Evolutionary conservation across 2,329 filamentous ascomycete genomes (phyloP), one percentile per base, ranked within the genome.

Genomic region (Mycocentrospora acerina): DNA sequence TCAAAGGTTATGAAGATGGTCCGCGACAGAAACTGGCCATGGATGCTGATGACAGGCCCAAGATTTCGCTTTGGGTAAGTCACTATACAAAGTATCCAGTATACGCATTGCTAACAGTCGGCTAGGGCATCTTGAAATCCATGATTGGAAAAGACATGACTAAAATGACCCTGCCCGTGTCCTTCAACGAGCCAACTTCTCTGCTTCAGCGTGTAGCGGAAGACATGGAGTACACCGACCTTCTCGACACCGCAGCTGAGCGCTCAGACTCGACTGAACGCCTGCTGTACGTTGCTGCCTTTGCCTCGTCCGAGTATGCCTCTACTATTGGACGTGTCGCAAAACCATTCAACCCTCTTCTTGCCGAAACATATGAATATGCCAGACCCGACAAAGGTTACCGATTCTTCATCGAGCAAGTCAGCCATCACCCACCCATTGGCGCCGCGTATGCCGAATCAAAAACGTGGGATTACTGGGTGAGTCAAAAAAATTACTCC

Each of bases 81-180:
- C 13, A 12, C 19, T 25, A 11, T 12, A 27, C 7, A 36, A 36
- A 37, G 26, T 35, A 17, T 12, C 5, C 15, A 24, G 4, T 9
- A n/a, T 3, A 2, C 9, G 9, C 5, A 15, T 32, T 34, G 37
- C 63, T 70, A 44, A 70, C 49, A 8, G 9, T 24, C 2, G 19
- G 16, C 1, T 50, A 96, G 90, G 86, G 86, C 52, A 96, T 98
- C 55, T 74, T 98, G 48, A 98, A 97, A 73, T 97, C 91, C 15
- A 97, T 98, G 93, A 95, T 98, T 69, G 93, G 93, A 48, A 97
- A 98, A 67, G 93, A 98, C 63, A 97, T 98, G 93, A 97, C 93
- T 25, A 97, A 94, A 74, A 98, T 98, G 91, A 97, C 93, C 0
- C 74, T 98, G 14, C 93, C 93, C 0, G 93, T 98, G 2, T 95